Conservation (phyloP, 2,329 filamentous ascomycete genomes). For the Colletotrichum incanum region DNA sequence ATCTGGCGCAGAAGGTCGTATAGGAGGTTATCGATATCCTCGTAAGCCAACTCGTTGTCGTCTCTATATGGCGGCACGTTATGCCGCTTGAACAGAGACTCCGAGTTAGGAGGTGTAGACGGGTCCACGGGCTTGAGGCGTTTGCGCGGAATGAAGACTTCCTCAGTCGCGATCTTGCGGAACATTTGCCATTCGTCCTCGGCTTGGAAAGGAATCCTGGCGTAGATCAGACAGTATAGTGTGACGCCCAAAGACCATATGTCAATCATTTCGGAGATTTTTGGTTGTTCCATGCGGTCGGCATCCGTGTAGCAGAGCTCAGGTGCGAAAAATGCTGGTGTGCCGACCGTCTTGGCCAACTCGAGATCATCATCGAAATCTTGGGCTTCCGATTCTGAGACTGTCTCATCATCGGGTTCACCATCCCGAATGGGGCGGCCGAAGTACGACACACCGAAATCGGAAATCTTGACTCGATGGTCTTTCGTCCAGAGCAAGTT, state of each 20-base stretch:
- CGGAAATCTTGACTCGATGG: constrained; percentile 95
- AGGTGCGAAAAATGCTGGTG: constrained; percentile 96
- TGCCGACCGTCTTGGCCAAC: constrained; percentile 97
- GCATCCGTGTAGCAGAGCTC: constrained; percentile 93
- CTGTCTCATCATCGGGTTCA: constrained; percentile 82
- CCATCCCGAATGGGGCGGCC: constrained; percentile 89
- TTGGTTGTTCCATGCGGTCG: constrained; percentile 75
- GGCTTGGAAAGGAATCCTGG: constrained; percentile 92
- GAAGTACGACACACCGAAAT: constrained; percentile 98
- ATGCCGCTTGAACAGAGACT: constrained; percentile 69
- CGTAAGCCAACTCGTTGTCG: constrained; percentile 86
- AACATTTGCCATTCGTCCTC: constrained; percentile 95
- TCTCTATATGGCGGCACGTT: constrained; percentile 80
- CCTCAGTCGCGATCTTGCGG: constrained; percentile 89
- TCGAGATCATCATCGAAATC: constrained; percentile 95
- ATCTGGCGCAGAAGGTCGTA: constrained; percentile 84
- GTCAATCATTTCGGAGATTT: constrained; percentile 93
- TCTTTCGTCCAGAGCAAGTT: constrained; percentile 91
- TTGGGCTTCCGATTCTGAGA: constrained; percentile 84
- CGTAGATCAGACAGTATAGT: constrained; percentile 94
- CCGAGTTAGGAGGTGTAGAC: constrained; percentile 68
- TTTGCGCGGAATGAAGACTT: constrained; percentile 88
- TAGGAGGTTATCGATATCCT: constrained; percentile 86
- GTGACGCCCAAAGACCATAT: constrained; percentile 98
- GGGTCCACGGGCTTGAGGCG: constrained; percentile 84